Conservation (phyloP, 164 flowering plant genomes). For the Sextonia rubra region DNA sequence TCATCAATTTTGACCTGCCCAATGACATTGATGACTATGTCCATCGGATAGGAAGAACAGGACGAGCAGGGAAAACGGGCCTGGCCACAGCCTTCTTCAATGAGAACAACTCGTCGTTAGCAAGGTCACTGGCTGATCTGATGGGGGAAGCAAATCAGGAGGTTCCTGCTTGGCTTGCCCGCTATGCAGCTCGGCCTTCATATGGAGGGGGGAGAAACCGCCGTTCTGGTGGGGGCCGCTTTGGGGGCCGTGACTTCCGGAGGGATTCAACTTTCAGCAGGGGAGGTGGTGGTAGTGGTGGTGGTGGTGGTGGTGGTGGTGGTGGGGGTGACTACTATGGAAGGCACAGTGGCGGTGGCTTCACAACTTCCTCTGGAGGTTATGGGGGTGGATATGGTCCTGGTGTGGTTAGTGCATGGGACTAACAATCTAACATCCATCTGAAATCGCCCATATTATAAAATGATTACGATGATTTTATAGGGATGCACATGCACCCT, state of each 20-base stretch:
- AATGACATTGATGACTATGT: constrained; percentile 81
- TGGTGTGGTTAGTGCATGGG: constrained; percentile 63
- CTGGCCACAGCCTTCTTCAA: constrained; percentile 78
- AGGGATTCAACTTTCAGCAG: constrained; percentile 40
- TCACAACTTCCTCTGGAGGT: constrained; percentile 30
- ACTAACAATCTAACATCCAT: constrained; percentile 15
- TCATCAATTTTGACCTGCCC: constrained; percentile 74
- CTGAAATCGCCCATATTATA: constrained; percentile 2
- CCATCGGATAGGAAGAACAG: constrained; percentile 73
- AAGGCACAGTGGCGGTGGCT: constrained; percentile 12
- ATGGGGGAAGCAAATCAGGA: constrained; percentile 78
- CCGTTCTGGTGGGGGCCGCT: constrained; percentile 58
- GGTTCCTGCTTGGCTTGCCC: constrained; percentile 65
- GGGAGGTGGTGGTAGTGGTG: constrained; percentile 34
- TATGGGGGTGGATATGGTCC: constrained; percentile 33
- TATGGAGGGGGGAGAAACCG: constrained; percentile 51
- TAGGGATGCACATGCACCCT: constrained; percentile 8
- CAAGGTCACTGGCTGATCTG: constrained; percentile 50
- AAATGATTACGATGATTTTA: constrained; percentile 13
- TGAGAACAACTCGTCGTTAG: constrained; percentile 51
- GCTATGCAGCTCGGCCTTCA: constrained; percentile 52
- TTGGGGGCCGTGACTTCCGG: constrained; percentile 68
- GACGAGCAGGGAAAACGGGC: constrained; percentile 66
- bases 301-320: constrained; percentile 30
- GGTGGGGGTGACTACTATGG: constrained; percentile 5